Evolutionary conservation across 768 basidiomycete genomes (phyloP), one percentile per base, ranked within the genome.

Genomic region (Dioszegia aurantiaca): DNA sequence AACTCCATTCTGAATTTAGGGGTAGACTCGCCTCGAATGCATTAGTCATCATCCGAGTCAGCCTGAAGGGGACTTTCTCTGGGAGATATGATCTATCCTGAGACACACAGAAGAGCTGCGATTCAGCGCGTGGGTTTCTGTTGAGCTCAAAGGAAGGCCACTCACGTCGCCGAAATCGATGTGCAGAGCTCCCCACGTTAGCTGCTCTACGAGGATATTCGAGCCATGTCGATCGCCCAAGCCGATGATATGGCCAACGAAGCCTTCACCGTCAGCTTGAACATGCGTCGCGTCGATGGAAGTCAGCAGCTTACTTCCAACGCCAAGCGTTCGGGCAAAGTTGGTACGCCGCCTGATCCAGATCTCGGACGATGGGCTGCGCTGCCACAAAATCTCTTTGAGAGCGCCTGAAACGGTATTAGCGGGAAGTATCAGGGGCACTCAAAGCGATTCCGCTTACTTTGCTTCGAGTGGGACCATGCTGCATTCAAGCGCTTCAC

Each of bases 61-160:
- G 61, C 8, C 78, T 63, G 75, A 79, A 79, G 2, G 77, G 77
- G 1, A 79, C 75, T 37, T 75, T 76, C 59, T 79, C 77, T n/a
- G 77, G 75, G 21, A 73, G 62, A 56, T 65, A 69, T 33, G 68
- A 63, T 31, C 75, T 58, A 43, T 77, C 73, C 64, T 74, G 72
- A 6, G 76, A 73, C 4, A 73, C 69, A 26, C 67, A 67, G 51
- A 76, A 74, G 1, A 74, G 64, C 67, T 76, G 43, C 8, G 33
- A 33, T 6, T 33, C 14, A 33, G 33, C 33, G 5, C 21, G 9
- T 42, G 10, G 46, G 45, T 28, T 30, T 41, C 17, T 5, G 40
- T n/a, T 8, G 19, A 42, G 21, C 5, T 5, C 40, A 42, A 42
- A 42, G 40, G 17, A 10, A 42, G 14, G 19, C 16, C 9, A 58